A percentile compares a stretch with the other conserved stretches of the same genome.
phyloP scores from a whole-genome alignment of 345 rosid genomes.

The Citrus maxima region DNA sequence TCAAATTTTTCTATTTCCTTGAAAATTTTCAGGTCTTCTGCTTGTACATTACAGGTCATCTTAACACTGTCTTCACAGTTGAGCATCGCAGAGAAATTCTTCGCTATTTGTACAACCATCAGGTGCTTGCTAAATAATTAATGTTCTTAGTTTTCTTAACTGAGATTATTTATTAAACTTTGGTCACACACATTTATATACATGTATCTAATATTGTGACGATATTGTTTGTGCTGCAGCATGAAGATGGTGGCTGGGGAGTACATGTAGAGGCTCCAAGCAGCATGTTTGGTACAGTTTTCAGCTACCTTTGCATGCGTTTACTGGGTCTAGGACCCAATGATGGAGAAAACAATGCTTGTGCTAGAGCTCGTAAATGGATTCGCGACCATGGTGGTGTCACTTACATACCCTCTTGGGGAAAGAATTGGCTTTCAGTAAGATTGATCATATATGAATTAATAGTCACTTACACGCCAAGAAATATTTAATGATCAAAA shows the following conservation, averaged over 20 bases:
- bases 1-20: background rate
- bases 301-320: constrained; percentile 39
- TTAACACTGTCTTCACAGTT: constrained; percentile 28
- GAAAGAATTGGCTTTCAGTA: constrained; percentile 52
- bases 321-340: constrained; percentile 44
- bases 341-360: constrained; percentile 36
- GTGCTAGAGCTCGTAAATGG: constrained; percentile 39
- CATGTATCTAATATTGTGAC: no score
- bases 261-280: constrained; percentile 37
- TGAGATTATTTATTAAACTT: no score
- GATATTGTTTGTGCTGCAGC: constrained; percentile 12
- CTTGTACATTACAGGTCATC: constrained; percentile 42
- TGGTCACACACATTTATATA: no score
- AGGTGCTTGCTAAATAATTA: constrained; percentile 16
- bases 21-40: constrained; percentile 29
- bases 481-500: background rate
- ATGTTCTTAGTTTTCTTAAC: no score
- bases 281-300: constrained; percentile 42
- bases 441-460: background rate
- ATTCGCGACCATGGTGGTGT: constrained; percentile 47
- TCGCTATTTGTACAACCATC: constrained; percentile 47
- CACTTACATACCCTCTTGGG: constrained; percentile 44
- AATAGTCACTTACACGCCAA: background rate
- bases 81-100: constrained; percentile 46
- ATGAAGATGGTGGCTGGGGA: constrained; percentile 53